Evolutionary conservation across 2,329 filamentous ascomycete genomes (phyloP), one percentile per base, ranked within the genome.

Genomic region (Leptographium galeiforme): DNA sequence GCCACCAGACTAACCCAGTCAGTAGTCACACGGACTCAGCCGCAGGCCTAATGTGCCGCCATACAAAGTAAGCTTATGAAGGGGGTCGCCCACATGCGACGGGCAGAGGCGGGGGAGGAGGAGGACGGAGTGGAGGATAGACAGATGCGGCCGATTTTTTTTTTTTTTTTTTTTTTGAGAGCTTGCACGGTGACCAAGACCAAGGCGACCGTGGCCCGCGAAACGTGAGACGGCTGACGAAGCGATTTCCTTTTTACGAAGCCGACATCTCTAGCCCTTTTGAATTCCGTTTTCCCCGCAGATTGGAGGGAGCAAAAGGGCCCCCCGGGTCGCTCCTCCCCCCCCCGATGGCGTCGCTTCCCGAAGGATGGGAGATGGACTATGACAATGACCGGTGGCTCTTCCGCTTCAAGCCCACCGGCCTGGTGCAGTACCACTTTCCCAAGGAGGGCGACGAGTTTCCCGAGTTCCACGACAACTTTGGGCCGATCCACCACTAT

Each of bases 301-400:
- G n/a, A n/a, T n/a, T n/a, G n/a, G n/a, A n/a, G n/a, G n/a, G n/a
- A n/a, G n/a, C n/a, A n/a, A n/a, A n/a, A n/a, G n/a, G n/a, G n/a
- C n/a, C n/a, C n/a, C n/a, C n/a, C n/a, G n/a, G n/a, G n/a, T n/a
- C n/a, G n/a, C n/a, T n/a, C n/a, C n/a, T n/a, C n/a, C 12, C 39
- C 12, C 39, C 10, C 39, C 39, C 14, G 32, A 71, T 74, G 71
- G 57, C 67, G 5, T 66, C 63, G 49, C 72, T 81, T 36, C 76
- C 76, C 2, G 66, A 70, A 8, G 74, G 74, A 53, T 81, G 78
- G 78, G 75, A 78, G 54, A 71, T 67, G 61, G 78, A 80, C 62
- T 79, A 80, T 59, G 77, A 81, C 57, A 77, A 77, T 52, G 60
- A 56, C 14, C 72, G 78, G 32, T 81, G 78, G 78, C 74, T 79